A percentile compares a stretch with the other conserved stretches of the same genome.
phyloP scores from a whole-genome alignment of 495 filamentous ascomycete species.

The Letharia columbiana region DNA sequence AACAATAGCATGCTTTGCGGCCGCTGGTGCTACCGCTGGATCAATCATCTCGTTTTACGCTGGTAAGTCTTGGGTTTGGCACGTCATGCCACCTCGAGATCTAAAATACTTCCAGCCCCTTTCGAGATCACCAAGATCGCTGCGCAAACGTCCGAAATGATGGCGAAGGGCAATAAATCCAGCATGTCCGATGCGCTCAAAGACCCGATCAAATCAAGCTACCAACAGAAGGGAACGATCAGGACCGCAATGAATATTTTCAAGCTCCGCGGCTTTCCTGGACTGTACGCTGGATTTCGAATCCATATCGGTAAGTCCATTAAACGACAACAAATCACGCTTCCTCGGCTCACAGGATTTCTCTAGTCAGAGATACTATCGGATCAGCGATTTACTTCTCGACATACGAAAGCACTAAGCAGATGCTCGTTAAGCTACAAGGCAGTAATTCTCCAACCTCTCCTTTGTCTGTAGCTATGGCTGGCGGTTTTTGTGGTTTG shows the following conservation, averaged over 20 bases:
- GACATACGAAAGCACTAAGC: slow-evolving; percentile 75
- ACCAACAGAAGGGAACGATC: slow-evolving; percentile 66
- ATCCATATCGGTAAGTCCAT: slow-evolving; percentile 61
- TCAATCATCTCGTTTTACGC: slow-evolving; percentile 66
- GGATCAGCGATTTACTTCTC: slow-evolving; percentile 80
- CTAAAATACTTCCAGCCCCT: slow-evolving; percentile 44
- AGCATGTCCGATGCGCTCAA: slow-evolving; percentile 50
- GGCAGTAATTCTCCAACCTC: slow-evolving; percentile 59
- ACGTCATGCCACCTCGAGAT: neutral
- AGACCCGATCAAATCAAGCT: slow-evolving; percentile 52
- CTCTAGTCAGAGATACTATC: slow-evolving; percentile 64
- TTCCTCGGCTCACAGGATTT: slow-evolving; percentile 2
- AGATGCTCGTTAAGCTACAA: slow-evolving; percentile 62
- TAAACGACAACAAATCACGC: neutral
- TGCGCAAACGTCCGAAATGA: slow-evolving; percentile 66
- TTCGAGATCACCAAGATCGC: slow-evolving; percentile 79
- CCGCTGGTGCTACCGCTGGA: slow-evolving; percentile 66
- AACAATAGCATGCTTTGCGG: slow-evolving; percentile 61
- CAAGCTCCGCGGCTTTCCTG: slow-evolving; percentile 56
- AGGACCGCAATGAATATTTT: slow-evolving; percentile 66
- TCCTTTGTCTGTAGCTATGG: slow-evolving; percentile 61
- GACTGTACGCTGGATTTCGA: slow-evolving; percentile 69
- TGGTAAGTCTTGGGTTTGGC: slow-evolving; percentile 43
- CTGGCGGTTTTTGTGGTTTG: slow-evolving; percentile 70
- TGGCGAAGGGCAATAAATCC: slow-evolving; percentile 50